Conservation (phyloP, 2,329 filamentous ascomycete genomes). For the Acarospora socialis region DNA sequence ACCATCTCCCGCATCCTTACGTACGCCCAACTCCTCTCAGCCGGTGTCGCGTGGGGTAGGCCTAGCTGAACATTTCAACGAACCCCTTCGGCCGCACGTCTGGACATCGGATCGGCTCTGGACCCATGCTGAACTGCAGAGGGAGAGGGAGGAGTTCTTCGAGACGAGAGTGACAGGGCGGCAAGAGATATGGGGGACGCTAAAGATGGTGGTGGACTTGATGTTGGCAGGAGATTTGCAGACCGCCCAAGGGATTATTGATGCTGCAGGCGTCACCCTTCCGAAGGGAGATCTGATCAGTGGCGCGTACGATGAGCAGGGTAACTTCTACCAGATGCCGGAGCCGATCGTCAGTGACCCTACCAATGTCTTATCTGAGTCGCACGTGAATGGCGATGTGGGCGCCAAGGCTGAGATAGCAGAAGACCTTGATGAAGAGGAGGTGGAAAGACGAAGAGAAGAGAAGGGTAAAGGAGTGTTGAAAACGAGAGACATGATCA, state of each 20-base stretch:
- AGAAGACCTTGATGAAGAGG: conserved; percentile 10
- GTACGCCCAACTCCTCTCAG: background rate
- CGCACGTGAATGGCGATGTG: conserved; percentile 17
- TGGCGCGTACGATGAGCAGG: conserved; percentile 57
- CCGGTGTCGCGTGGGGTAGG: background rate
- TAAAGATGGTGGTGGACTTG: conserved; percentile 53
- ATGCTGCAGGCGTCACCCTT: conserved; percentile 61
- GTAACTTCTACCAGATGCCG: conserved; percentile 55
- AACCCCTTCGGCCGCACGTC: conserved; percentile 49
- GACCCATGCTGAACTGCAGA: conserved; percentile 54
- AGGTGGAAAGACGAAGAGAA: conserved; percentile 30
- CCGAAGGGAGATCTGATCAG: conserved; percentile 59
- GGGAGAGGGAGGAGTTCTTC: conserved; percentile 72
- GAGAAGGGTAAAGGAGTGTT: conserved; percentile 47
- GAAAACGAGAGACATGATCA: conserved; percentile 40
- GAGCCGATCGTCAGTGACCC: conserved; percentile 57
- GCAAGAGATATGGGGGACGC: conserved; percentile 64
- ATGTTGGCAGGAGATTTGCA: conserved; percentile 48
- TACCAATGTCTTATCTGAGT: conserved; percentile 33
- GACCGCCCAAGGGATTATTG: conserved; percentile 67
- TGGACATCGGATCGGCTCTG: conserved; percentile 54
- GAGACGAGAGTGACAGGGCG: conserved; percentile 73
- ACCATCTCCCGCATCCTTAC: background rate
- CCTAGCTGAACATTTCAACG: conserved; percentile 53
- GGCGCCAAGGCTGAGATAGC: conserved; percentile 17